phyloP scores from a whole-genome alignment of 2,329 filamentous ascomycete species.

The Rutstroemia sp. region DNA sequence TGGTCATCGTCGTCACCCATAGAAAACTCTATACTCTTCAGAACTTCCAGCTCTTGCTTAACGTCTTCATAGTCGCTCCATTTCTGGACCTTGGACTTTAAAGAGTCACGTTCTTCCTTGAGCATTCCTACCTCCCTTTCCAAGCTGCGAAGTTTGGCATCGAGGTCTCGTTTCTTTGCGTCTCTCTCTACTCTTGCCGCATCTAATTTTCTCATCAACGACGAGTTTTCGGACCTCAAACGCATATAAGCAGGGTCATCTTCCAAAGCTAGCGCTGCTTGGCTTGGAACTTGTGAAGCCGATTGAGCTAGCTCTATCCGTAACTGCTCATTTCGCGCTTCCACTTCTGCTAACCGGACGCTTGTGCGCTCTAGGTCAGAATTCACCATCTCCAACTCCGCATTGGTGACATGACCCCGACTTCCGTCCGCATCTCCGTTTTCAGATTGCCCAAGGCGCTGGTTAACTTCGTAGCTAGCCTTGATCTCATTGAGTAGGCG shows the following conservation, averaged over 20 bases:
- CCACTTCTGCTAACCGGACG: slow-evolving; percentile 77
- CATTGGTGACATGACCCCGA: slow-evolving; percentile 65
- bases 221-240: slow-evolving; percentile 87
- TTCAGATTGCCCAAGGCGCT: slow-evolving; percentile 71
- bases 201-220: slow-evolving; percentile 82
- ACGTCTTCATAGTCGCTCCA: slow-evolving; percentile 95
- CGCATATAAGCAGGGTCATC: slow-evolving; percentile 87
- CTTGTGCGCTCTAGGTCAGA: slow-evolving; percentile 89
- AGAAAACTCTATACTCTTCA: slow-evolving; percentile 96
- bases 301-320: slow-evolving; percentile 84
- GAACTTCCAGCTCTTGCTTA: slow-evolving; percentile 89
- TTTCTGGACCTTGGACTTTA: slow-evolving; percentile 76
- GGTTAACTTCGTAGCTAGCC: slow-evolving; percentile 93
- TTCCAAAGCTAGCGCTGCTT: slow-evolving; percentile 58
- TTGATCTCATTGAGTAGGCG: slow-evolving; percentile 89
- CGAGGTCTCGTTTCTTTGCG: slow-evolving; percentile 66
- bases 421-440: slow-evolving; percentile 48
- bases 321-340: slow-evolving; percentile 90
- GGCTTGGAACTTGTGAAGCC: slow-evolving; percentile 62
- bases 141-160: slow-evolving; percentile 66
- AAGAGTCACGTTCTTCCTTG: slow-evolving; percentile 70
- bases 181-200: slow-evolving; percentile 78
- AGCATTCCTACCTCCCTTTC: slow-evolving; percentile 72
- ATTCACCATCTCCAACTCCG: slow-evolving; percentile 88
- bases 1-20: slow-evolving; percentile 75